Evolutionary conservation across 164 flowering plant species (phyloP), one percentile per base, ranked within the genome.

Genomic region (Pachysandra terminalis): DNA sequence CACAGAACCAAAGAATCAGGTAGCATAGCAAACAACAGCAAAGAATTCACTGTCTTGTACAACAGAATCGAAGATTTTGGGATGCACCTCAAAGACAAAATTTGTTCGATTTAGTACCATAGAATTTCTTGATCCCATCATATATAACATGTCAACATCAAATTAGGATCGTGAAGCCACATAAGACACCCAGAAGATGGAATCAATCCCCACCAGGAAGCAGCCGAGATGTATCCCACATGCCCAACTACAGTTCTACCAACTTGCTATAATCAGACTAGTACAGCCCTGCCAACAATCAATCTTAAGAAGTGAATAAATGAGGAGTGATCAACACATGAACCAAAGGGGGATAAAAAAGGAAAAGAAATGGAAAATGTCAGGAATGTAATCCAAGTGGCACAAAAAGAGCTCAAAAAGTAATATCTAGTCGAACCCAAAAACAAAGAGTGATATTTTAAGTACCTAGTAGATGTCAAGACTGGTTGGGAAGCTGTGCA

Each of bases 401-500:
- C 49, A 41, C 40, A 16, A 10, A 59, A 12, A 59, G n/a, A n/a
- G 24, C 54, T 45, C 23, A 25, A 12, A 27, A 3, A 28, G 15
- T 27, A 14, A 13, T 19, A 19, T 48, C 19, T 28, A 37, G 53
- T 17, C 19, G 1, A 12, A 0, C 32, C 5, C 22, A 17, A 1
- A 59, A 40, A 19, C 51, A 19, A 15, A 65, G 19, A 22, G 15
- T 13, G n/a, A 4, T 23, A n/a, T 21, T 49, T 35, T 12, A 28
- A 71, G 64, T 71, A 65, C 74, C 65, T 71, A 59, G 24, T 24
- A 52, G 19, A 48, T 22, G 28, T 67, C 53, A 68, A 60, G 81
- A 59, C 76, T 81, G 78, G 75, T 88, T 92, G 66, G 97, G 97
- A 63, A 95, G 96, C 74, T 90, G 92, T 2, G 90, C 90, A 82